A percentile compares a stretch with the other conserved stretches of the same genome.
These are phyloP conservation scores for Chaetoceros muelleri DNA, from an alignment of 108 stramenopile genomes.

Conservation along the genomic window DNA sequence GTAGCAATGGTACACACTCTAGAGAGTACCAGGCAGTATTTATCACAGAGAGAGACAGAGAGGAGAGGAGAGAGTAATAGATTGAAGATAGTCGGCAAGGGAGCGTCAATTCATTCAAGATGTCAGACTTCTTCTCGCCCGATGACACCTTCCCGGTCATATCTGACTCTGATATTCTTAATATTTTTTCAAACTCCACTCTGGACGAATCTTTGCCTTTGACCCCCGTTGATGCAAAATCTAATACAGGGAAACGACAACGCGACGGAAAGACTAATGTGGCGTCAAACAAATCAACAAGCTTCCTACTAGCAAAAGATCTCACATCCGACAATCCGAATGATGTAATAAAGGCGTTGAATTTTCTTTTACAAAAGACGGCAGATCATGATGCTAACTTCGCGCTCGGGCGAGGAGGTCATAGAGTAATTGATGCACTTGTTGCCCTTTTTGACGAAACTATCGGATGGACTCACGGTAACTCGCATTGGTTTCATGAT, in stretches of 20 bases:
- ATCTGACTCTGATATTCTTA: background rate
- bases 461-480: constrained; percentile 34
- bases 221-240: background rate
- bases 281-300: background rate
- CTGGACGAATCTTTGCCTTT: background rate
- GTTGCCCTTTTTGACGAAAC: constrained; percentile 43
- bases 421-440: constrained; percentile 33
- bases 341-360: constrained; percentile 22
- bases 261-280: too few relatives aligned
- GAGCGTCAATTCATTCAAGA: background rate
- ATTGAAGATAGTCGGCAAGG: too few relatives aligned
- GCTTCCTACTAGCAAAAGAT: background rate
- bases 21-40: background rate
- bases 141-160: background rate
- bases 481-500: background rate
- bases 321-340: background rate
- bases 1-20: background rate
- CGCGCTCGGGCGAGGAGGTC: constrained; percentile 37
- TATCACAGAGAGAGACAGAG: too few relatives aligned
- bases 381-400: constrained; percentile 49
- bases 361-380: constrained; percentile 41
- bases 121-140: background rate
- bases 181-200: too few relatives aligned
- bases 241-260: background rate
- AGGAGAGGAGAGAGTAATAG: too few relatives aligned